Evolutionary conservation across 106 monocot species (phyloP), one percentile per base, ranked within the genome.

Genomic region (Dendrobium huoshanense): DNA sequence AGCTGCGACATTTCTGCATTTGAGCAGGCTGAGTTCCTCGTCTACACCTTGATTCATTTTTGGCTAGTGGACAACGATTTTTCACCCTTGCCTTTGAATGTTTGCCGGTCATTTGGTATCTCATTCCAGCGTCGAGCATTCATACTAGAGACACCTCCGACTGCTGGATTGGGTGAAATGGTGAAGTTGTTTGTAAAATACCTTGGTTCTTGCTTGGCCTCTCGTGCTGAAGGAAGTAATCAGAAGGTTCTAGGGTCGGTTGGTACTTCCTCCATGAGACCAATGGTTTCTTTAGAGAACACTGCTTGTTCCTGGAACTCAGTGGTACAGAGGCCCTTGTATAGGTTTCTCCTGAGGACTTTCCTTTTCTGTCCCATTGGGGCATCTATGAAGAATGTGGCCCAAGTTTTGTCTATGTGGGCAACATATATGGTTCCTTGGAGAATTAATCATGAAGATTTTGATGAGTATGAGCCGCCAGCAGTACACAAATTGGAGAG

Each of bases 21-120:
- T 72, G 55, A 79, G 61, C 88, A 87, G 54, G 91, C 95, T 6
- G 95, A 99, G 83, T 95, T 95, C 74, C 76, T 99, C 40, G 89
- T 99, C 7, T 55, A 95, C 77, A 78, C 95, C 7, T 77, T 95
- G 58, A 81, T 93, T 5, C 88, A 95, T 43, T 95, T 99, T 82
- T 99, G 99, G 99, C 84, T 99, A 81, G 87, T 95, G 2, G 91
- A 91, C 74, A 93, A 93, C 78, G 99, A 95, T 83, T 95, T 99
- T 81, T 95, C 93, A 5, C 99, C 99, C 0, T 78, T 99, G 75
- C 78, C 88, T 5, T 73, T 90, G 64, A 80, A 47, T 41, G 11
- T 87, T 42, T 85, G 78, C 72, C 83, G 31, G 7, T 85, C 91
- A 3, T 82, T 88, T 73, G 89, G 89, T 0, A 31, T 95, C 56